Evolutionary conservation across 2,329 filamentous ascomycete genomes (phyloP).

Genomic region (Monilinia polystroma): DNA sequence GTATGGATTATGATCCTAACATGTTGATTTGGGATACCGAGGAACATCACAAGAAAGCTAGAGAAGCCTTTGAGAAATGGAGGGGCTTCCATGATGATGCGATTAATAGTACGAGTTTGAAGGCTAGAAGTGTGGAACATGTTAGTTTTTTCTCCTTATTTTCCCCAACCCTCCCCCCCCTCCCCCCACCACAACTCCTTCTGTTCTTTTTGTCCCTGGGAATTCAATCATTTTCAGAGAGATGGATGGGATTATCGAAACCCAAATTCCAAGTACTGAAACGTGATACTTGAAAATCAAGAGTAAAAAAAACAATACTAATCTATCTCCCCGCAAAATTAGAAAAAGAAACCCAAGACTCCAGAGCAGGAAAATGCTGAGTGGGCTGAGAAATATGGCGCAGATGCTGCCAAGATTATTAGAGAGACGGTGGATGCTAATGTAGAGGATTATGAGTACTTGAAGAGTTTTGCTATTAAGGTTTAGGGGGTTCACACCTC

Average conservation of each 20-base stretch:
- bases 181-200: neutral
- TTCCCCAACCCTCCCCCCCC: too few relatives aligned
- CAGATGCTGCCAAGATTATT: constrained; percentile 68
- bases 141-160: constrained; percentile 45
- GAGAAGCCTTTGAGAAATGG: constrained; percentile 90
- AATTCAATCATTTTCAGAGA: neutral
- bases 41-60: constrained; percentile 67
- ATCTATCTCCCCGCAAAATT: neutral
- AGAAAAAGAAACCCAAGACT: constrained; percentile 58
- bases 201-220: neutral
- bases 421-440: constrained; percentile 70
- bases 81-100: constrained; percentile 95
- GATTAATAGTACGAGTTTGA: constrained; percentile 75
- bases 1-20: constrained; percentile 68
- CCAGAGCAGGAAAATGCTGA: constrained; percentile 66
- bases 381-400: constrained; percentile 73
- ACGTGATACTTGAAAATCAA: too few relatives aligned
- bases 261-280: too few relatives aligned
- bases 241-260: too few relatives aligned
- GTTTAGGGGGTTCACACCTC: constrained; percentile 41
- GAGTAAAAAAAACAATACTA: neutral
- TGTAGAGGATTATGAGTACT: constrained; percentile 72
- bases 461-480: constrained; percentile 74
- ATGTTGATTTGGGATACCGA: constrained; percentile 87
- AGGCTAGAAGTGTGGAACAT: constrained; percentile 63